Evolutionary conservation across 164 flowering plant species (phyloP), one percentile per base, ranked within the genome.

Genomic region (Vitis rotundifolia): DNA sequence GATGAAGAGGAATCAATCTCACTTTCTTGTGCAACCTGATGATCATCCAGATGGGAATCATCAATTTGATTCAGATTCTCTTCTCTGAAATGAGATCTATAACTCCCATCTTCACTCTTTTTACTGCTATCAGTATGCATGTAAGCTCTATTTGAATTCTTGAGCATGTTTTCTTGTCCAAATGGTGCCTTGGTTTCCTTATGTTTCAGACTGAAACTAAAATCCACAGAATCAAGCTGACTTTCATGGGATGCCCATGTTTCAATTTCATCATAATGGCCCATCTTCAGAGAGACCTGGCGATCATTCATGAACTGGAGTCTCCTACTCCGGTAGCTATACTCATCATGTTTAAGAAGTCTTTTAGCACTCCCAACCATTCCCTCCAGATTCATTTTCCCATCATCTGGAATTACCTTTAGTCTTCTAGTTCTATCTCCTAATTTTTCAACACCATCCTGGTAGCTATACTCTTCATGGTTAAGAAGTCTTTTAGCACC

Each of bases 1-100:
- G 92, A 81, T 49, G 85, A 77, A 53, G 82, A 65, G 11, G 81
- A 67, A 63, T 68, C 76, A 61, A 68, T 61, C 26, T 71, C 84
- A 68, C 26, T 69, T 54, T 79, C 78, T 11, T 19, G 8, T 52
- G 66, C 37, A 76, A 67, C 67, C 52, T 57, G 69, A 2, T 66
- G 57, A 61, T 66, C 62, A 22, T 62, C 66, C 48, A 72, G 31
- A 66, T 57, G 49, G 29, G 56, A 31, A 63, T 64, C 68, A 68
- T 75, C 81, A 44, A 76, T 76, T 14, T 49, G 64, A 65, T 49
- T 61, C 18, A 37, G 49, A 37, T 12, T 65, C 68, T 68, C 79
- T 70, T 77, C 73, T 64, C 53, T 58, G 22, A 71, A 58, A 64
- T 68, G 69, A 70, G 71, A 61, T 8, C 66, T 67, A 55, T 53